These are phyloP conservation scores for Microascus cirrosus DNA, from an alignment of 2,329 filamentous ascomycete species.

Conservation along the genomic window DNA sequence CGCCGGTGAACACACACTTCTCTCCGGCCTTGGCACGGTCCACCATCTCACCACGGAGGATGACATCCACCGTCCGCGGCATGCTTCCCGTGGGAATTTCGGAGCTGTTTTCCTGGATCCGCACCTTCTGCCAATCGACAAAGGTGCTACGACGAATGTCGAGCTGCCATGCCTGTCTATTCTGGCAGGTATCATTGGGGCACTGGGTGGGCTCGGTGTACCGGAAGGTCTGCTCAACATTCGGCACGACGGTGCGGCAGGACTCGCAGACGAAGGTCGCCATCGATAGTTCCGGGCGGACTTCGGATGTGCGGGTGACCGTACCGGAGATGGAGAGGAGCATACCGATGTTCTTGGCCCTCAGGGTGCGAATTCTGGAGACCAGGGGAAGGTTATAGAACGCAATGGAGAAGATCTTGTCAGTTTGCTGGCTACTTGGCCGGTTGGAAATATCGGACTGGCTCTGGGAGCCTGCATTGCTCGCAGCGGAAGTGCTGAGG, in stretches of 20 bases:
- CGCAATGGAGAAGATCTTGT: slow-evolving; percentile 87
- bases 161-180: slow-evolving; percentile 88
- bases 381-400: slow-evolving; percentile 90
- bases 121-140: slow-evolving; percentile 97
- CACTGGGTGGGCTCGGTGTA: slow-evolving; percentile 97
- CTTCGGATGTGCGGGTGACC: slow-evolving; percentile 92
- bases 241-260: slow-evolving; percentile 74
- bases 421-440: slow-evolving; percentile 87
- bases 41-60: slow-evolving; percentile 92
- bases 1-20: slow-evolving; percentile 96
- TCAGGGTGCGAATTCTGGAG: slow-evolving; percentile 72
- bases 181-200: slow-evolving; percentile 76
- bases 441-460: slow-evolving; percentile 60
- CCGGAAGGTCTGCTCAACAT: slow-evolving; percentile 93
- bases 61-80: slow-evolving; percentile 96
- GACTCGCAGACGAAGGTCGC: slow-evolving; percentile 87
- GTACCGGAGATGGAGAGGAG: slow-evolving; percentile 94
- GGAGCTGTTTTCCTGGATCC: slow-evolving; percentile 95
- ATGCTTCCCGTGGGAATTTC: slow-evolving; percentile 98
- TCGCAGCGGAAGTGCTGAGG: slow-evolving; percentile 56
- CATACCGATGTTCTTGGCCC: slow-evolving; percentile 84
- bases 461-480: slow-evolving; percentile 48
- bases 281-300: slow-evolving; percentile 82
- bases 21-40: slow-evolving; percentile 95
- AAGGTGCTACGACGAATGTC: slow-evolving; percentile 96